phyloP scores from a whole-genome alignment of 2,329 filamentous ascomycete species.

The Nothophaeocryptopus gaeumannii region DNA sequence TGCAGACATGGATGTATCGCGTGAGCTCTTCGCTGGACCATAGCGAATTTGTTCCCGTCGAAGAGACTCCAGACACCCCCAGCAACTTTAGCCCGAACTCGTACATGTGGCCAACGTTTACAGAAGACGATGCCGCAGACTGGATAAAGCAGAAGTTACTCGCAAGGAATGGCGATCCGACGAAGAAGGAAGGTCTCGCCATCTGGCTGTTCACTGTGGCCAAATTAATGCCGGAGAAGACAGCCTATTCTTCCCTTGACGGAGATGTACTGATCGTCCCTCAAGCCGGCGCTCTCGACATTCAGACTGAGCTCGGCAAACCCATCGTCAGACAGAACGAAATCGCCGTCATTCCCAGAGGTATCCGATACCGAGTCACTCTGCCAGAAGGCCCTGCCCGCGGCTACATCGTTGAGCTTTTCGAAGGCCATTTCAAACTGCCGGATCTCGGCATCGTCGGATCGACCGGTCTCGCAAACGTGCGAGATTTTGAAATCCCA shows the following conservation, averaged over 20 bases:
- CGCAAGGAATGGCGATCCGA: slow-evolving; percentile 73
- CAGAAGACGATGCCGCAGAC: slow-evolving; percentile 48
- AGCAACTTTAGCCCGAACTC: slow-evolving; percentile 13
- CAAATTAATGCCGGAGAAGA: slow-evolving; percentile 67
- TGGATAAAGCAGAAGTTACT: slow-evolving; percentile 65
- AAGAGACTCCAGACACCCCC: slow-evolving; percentile 2
- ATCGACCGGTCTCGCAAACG: slow-evolving; percentile 62
- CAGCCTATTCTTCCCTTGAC: slow-evolving; percentile 77
- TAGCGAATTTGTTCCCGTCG: slow-evolving; percentile 9
- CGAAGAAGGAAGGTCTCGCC: slow-evolving; percentile 71
- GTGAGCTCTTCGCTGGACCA: slow-evolving; percentile 38
- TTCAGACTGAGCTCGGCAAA: slow-evolving; percentile 64
- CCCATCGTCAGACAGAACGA: slow-evolving; percentile 63
- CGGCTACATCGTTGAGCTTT: slow-evolving; percentile 65
- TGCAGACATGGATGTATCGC: slow-evolving; percentile 57
- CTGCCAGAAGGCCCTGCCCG: slow-evolving; percentile 57
- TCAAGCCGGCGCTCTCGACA: slow-evolving; percentile 61
- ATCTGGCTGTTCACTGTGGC: slow-evolving; percentile 77
- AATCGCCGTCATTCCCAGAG: slow-evolving; percentile 61
- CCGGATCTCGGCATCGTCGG: slow-evolving; percentile 64
- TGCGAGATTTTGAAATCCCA: slow-evolving; percentile 61
- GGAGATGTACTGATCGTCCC: slow-evolving; percentile 65
- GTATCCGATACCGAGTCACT: slow-evolving; percentile 58
- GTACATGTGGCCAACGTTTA: slow-evolving; percentile 18
- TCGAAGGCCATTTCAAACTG: slow-evolving; percentile 60